These are phyloP conservation scores for Geum urbanum DNA, from an alignment of 306 rosid species.

Conservation along the genomic window DNA sequence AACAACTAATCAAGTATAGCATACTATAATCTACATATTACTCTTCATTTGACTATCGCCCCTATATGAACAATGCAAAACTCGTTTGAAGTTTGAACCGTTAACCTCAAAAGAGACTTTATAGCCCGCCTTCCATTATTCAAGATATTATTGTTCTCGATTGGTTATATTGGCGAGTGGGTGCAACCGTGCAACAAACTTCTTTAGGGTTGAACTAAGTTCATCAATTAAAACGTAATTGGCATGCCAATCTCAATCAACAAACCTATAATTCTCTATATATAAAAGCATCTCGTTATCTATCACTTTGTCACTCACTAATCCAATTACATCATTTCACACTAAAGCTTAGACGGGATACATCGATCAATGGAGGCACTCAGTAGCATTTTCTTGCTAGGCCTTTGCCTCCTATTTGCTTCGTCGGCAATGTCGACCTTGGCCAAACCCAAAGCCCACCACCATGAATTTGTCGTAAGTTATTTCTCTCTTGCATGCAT, in stretches of 20 bases:
- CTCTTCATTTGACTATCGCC: too few relatives aligned
- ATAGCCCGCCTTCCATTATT: conserved; percentile 43
- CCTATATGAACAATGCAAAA: too few relatives aligned
- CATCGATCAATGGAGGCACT: conserved; percentile 28
- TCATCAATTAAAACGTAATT: conserved; percentile 52
- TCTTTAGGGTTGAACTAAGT: conserved; percentile 15
- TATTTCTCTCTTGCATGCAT: not conserved
- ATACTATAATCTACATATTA: too few relatives aligned
- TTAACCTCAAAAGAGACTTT: conserved; percentile 29
- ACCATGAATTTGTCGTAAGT: conserved; percentile 73
- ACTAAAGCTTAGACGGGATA: too few relatives aligned
- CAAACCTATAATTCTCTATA: conserved; percentile 32
- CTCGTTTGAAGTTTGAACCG: too few relatives aligned
- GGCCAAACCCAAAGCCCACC: conserved; percentile 47
- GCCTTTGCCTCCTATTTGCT: conserved; percentile 48
- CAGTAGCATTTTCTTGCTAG: conserved; percentile 29
- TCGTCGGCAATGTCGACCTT: conserved; percentile 37
- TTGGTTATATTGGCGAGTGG: conserved; percentile 46
- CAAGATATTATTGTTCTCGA: conserved; percentile 19
- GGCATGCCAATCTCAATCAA: conserved; percentile 39
- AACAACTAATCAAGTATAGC: too few relatives aligned
- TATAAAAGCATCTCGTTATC: conserved; percentile 25
- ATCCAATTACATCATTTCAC: too few relatives aligned
- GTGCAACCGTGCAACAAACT: conserved; percentile 60
- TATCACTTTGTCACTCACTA: conserved; percentile 24